These are phyloP conservation scores for Pseudocercospora musae DNA, from an alignment of 2,329 filamentous ascomycete species.

Conservation along the genomic window DNA sequence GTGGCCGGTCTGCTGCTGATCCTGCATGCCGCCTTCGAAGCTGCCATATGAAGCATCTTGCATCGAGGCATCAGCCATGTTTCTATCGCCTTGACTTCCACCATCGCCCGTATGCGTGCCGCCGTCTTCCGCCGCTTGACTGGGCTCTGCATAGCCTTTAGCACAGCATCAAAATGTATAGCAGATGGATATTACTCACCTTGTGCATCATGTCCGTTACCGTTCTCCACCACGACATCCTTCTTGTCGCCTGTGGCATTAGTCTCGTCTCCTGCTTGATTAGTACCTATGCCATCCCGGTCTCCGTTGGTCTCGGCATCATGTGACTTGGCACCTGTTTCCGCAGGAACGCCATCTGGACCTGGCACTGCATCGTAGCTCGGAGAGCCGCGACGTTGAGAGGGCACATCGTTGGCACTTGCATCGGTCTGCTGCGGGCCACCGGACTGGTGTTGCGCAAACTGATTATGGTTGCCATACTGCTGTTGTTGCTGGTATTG, in stretches of 20 bases:
- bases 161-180: not conserved
- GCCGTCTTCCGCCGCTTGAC: not conserved
- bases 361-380: constrained; percentile 29
- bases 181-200: constrained; percentile 9
- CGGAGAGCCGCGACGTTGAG: constrained; percentile 28
- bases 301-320: constrained; percentile 27
- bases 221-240: constrained; percentile 14
- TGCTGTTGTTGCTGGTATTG: constrained; percentile 27
- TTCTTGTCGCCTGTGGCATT: constrained; percentile 24
- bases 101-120: not conserved
- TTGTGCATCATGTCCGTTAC: constrained; percentile 11
- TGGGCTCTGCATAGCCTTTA: not conserved
- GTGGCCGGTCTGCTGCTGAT: constrained; percentile 19
- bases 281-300: constrained; percentile 35
- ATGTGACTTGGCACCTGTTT: constrained; percentile 14
- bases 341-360: constrained; percentile 14
- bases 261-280: constrained; percentile 31
- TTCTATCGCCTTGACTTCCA: not conserved
- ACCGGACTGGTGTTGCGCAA: constrained; percentile 20
- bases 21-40: constrained; percentile 17
- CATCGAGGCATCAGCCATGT: constrained; percentile 10
- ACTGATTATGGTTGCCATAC: constrained; percentile 22
- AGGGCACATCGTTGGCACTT: constrained; percentile 15
- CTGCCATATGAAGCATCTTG: constrained; percentile 30
- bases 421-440: constrained; percentile 21